phyloP scores from a whole-genome alignment of 2,329 filamentous ascomycete genomes.

The Fusarium aywerte region DNA sequence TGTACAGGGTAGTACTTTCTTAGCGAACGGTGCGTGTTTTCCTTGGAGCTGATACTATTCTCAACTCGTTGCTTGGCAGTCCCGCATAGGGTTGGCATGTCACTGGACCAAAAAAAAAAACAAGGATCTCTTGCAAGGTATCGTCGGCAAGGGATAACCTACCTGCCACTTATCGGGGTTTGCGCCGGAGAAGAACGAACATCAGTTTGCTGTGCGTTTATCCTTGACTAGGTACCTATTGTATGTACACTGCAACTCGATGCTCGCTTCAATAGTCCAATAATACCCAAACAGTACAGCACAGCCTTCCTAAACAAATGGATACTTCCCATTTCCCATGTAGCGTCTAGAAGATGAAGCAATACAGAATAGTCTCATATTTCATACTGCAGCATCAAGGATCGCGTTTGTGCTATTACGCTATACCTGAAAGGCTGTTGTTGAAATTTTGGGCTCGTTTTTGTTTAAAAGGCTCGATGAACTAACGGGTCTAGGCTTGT shows the following conservation, averaged over 20 bases:
- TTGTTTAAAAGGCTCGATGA: background rate
- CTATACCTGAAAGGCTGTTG: background rate
- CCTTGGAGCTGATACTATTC: background rate
- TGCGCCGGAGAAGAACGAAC: background rate
- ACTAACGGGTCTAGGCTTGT: slow-evolving; percentile 11
- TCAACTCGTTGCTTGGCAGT: background rate
- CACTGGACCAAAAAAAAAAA: slow-evolving; percentile 9
- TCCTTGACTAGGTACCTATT: background rate
- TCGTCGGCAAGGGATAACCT: background rate
- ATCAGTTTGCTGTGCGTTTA: background rate
- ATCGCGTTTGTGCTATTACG: background rate
- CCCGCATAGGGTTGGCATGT: slow-evolving; percentile 1
- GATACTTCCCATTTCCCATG: background rate
- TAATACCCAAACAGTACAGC: background rate
- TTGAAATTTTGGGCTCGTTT: background rate
- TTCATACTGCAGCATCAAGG: background rate
- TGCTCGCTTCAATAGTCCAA: background rate
- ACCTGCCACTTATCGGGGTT: slow-evolving; percentile 1
- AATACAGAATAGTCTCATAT: background rate
- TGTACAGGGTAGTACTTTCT: background rate
- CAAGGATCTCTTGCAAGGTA: slow-evolving; percentile 19
- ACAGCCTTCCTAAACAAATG: background rate
- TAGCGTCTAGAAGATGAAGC: background rate
- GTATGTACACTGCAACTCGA: background rate
- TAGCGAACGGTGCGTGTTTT: background rate